These are phyloP conservation scores for Malassezia sympodialis DNA, from an alignment of 1,284 basidiomycete genomes.

Conservation along the genomic window DNA sequence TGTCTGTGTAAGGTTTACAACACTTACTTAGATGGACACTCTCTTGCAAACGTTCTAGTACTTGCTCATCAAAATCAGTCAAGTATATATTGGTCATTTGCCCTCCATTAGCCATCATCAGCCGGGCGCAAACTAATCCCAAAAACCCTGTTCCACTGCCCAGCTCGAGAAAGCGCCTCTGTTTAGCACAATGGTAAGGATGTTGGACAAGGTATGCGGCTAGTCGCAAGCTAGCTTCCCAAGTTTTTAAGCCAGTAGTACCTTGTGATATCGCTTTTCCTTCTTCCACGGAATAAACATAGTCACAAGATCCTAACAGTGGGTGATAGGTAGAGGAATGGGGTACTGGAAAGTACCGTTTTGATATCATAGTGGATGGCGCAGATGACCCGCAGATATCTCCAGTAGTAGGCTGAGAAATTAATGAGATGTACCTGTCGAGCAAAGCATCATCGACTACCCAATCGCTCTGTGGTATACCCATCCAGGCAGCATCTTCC, in stretches of 20 bases:
- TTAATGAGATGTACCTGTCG: constrained; percentile 9
- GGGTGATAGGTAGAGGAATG: background rate
- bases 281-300: constrained; percentile 18
- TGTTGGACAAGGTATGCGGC: constrained; percentile 16
- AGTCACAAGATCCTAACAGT: constrained; percentile 2
- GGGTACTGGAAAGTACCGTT: constrained; percentile 4
- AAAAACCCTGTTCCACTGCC: constrained; percentile 25
- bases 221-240: constrained; percentile 21
- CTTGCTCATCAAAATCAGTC: constrained; percentile 20
- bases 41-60: constrained; percentile 13
- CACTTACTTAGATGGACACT: constrained; percentile 17
- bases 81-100: constrained; percentile 1
- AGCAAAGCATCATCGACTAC: constrained; percentile 6
- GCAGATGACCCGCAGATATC: constrained; percentile 1
- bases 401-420: background rate
- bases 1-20: background rate
- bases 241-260: constrained; percentile 24
- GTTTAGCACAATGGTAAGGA: background rate
- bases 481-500: background rate
- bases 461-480: background rate
- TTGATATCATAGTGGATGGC: background rate
- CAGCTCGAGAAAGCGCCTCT: constrained; percentile 19
- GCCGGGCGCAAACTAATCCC: constrained; percentile 15
- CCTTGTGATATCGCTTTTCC: constrained; percentile 19
- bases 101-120: background rate